Conservation (phyloP, 225 moss, liverwort and hornwort genomes). For the Sphagnum contortum region DNA sequence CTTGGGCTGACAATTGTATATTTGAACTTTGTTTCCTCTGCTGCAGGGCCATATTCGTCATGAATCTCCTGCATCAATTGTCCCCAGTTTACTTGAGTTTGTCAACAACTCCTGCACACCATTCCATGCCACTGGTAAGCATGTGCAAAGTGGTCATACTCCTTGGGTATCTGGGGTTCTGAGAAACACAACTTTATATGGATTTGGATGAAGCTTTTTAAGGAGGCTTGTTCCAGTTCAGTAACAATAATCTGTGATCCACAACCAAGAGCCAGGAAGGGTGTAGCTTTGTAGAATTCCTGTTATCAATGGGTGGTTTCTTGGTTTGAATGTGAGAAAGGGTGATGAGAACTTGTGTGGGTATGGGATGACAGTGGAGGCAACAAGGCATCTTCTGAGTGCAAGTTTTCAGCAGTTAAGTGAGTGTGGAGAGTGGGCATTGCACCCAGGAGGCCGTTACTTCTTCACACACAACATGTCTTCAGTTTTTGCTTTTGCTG, state of each 20-base stretch:
- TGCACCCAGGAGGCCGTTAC: conserved; percentile 73
- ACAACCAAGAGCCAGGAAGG: no score
- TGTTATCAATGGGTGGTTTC: no score
- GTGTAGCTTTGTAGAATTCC: no score
- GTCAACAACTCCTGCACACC: conserved; percentile 63
- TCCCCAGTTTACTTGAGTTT: conserved; percentile 53
- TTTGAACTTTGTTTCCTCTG: not conserved
- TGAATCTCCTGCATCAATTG: conserved; percentile 45
- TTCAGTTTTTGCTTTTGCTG: conserved; percentile 74
- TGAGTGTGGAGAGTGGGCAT: conserved; percentile 71
- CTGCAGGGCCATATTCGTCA: conserved; percentile 48
- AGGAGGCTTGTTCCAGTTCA: no score
- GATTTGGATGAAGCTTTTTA: no score
- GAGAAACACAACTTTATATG: no score
- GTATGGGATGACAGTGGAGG: conserved; percentile 33
- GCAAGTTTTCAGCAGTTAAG: conserved; percentile 65
- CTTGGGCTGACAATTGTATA: no score
- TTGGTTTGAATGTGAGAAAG: not conserved
- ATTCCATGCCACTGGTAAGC: conserved; percentile 60
- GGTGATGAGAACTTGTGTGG: not conserved
- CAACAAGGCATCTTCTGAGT: conserved; percentile 45
- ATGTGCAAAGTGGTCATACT: not conserved
- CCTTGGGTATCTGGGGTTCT: no score
- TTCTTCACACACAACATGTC: conserved; percentile 82
- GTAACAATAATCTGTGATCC: no score